Percentiles rank a stretch among this genome's conserved stretches.
These are phyloP conservation scores for Populus nigra DNA, from an alignment of 345 rosid genomes.

Conservation along the genomic window DNA sequence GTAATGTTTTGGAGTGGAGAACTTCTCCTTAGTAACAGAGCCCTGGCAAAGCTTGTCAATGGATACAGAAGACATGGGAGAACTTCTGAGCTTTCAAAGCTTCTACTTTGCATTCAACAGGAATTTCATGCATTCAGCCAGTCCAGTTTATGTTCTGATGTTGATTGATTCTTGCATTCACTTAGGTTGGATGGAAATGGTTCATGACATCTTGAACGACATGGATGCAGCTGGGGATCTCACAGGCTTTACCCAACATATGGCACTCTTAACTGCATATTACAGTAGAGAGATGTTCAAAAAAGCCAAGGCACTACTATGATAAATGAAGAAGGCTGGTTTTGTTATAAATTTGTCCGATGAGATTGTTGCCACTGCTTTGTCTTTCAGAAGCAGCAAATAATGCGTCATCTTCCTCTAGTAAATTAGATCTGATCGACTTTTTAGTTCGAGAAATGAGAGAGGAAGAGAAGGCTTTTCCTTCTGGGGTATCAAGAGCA, in stretches of 20 bases:
- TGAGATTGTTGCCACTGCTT: constrained; percentile 25
- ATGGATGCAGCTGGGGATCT: constrained; percentile 49
- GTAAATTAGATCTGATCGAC: constrained; percentile 39
- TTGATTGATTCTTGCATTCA: constrained; percentile 55
- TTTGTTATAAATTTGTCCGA: constrained; percentile 31
- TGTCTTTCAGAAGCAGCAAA: constrained; percentile 25
- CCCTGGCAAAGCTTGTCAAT: constrained; percentile 61
- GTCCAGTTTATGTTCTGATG: constrained; percentile 42
- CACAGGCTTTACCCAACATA: constrained; percentile 36
- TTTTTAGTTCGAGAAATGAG: constrained; percentile 42
- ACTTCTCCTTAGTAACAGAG: constrained; percentile 44
- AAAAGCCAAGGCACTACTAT: constrained; percentile 59
- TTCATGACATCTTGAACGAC: constrained; percentile 89
- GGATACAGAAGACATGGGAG: constrained; percentile 51
- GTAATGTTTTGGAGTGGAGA: constrained; percentile 46
- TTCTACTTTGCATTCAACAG: constrained; percentile 42
- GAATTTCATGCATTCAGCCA: constrained; percentile 18
- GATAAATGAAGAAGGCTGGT: constrained; percentile 55
- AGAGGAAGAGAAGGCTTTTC: constrained; percentile 32
- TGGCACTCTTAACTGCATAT: constrained; percentile 53
- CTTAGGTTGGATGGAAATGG: constrained; percentile 71
- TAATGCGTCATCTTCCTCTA: constrained; percentile 13
- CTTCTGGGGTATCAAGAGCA: constrained; percentile 63
- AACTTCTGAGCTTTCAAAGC: constrained; percentile 52
- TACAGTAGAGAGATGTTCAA: constrained; percentile 44